A percentile compares a stretch with the other conserved stretches of the same genome.
These are phyloP conservation scores for Camellia oleifera DNA, from an alignment of 179 eudicot genomes.

Conservation along the genomic window DNA sequence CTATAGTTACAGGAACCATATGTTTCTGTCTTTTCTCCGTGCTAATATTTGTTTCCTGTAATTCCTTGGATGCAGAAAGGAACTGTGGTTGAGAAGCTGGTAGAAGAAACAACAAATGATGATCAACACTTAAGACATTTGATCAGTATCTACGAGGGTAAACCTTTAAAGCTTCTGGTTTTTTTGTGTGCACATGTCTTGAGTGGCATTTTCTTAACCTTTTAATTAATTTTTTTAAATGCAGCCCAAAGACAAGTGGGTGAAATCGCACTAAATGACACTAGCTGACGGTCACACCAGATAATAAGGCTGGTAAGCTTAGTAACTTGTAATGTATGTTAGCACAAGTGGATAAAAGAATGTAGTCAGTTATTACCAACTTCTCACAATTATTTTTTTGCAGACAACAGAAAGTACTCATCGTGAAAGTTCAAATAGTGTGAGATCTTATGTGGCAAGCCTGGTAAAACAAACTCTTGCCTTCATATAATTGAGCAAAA, in stretches of 20 bases:
- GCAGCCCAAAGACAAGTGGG: conserved; percentile 98
- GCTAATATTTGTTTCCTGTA: background rate
- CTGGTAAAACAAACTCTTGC: too few relatives aligned
- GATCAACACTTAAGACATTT: too few relatives aligned
- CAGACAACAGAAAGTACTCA: conserved; percentile 44
- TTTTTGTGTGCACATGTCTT: background rate
- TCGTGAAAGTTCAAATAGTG: too few relatives aligned
- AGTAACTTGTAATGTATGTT: background rate
- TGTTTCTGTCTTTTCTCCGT: background rate
- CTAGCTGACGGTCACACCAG: conserved; percentile 69
- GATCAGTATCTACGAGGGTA: too few relatives aligned
- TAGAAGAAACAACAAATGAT: too few relatives aligned
- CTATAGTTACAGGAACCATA: background rate
- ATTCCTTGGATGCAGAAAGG: background rate
- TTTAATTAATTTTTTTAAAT: background rate
- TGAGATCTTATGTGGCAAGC: too few relatives aligned
- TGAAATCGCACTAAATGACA: conserved; percentile 88
- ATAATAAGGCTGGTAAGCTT: conserved; percentile 34
- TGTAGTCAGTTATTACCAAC: background rate
- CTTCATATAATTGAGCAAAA: background rate
- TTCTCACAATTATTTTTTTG: conserved; percentile 7
- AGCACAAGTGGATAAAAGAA: background rate
- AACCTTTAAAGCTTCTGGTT: too few relatives aligned
- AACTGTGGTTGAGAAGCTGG: too few relatives aligned
- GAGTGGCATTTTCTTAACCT: background rate